Evolutionary conservation across 805 yeast genomes (phyloP), one percentile per base, ranked within the genome.

Genomic region (Sugiyamaella chiloensis): DNA sequence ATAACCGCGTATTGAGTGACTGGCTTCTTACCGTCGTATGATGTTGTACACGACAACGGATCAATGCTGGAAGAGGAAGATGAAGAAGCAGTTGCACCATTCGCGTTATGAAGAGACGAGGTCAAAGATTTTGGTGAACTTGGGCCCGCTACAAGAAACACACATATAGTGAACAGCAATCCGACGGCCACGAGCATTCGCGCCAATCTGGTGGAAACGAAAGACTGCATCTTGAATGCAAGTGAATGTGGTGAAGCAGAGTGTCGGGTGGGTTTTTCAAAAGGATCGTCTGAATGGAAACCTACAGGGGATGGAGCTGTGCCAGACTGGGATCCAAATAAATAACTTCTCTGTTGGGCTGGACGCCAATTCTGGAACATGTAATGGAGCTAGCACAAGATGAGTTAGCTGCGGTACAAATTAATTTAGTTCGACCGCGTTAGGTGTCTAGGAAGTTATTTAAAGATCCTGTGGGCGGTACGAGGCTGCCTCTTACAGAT

Each of bases 1-100:
- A 93, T 89, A 20, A 93, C 78, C 24, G 90, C 97, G 58, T 76
- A 91, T 61, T 85, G 85, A 29, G 69, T 70, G 30, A 68, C 61
- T 8, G 73, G 73, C 45, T 55, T 57, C 47, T 59, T 62, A 41
- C 72, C 71, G 41, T 69, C 71, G 40, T 47, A 66, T 9, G 72
- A 68, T 36, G 48, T 51, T 19, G 65, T 43, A 55, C 73, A 69
- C 19, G 47, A 26, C 7, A 45, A 32, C 2, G 59, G 52, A 40
- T 45, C 43, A 24, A 35, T 26, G 26, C 40, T 37, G 17, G 46
- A 30, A 5, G 12, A 42, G n/a, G n/a, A n/a, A n/a, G n/a, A n/a
- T n/a, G n/a, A n/a, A 16, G 35, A 24, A 12, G 21, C 42, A 14
- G 30, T 11, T 9, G 34, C 40, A 6, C 19, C n/a, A 9, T 32